phyloP scores from a whole-genome alignment of 306 rosid genomes.

The Mimosa pudica region DNA sequence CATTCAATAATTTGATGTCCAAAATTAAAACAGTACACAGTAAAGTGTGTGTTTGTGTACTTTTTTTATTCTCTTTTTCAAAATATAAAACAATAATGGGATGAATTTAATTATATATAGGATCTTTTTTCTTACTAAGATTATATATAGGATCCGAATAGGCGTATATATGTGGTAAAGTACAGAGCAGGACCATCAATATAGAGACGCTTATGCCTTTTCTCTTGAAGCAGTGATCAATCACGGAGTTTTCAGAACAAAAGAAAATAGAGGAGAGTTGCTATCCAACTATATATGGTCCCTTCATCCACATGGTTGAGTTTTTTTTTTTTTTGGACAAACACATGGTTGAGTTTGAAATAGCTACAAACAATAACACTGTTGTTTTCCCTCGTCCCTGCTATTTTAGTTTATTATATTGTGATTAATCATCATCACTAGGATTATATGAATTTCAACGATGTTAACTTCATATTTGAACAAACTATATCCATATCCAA shows the following conservation, averaged over 20 bases:
- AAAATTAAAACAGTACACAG: too few relatives aligned
- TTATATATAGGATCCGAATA: neutral
- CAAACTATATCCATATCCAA: too few relatives aligned
- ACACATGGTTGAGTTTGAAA: slow-evolving; percentile 9
- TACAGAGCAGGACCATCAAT: slow-evolving; percentile 38
- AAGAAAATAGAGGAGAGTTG: slow-evolving; percentile 17
- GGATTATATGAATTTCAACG: neutral
- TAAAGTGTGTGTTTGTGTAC: too few relatives aligned
- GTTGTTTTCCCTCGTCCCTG: neutral
- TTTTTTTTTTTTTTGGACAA: too few relatives aligned
- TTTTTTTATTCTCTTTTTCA: too few relatives aligned
- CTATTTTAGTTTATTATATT: neutral
- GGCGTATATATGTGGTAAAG: neutral
- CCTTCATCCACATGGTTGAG: slow-evolving; percentile 45
- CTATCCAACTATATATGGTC: slow-evolving; percentile 22
- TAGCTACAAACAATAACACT: neutral
- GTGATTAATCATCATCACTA: neutral
- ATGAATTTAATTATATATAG: too few relatives aligned
- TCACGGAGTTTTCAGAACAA: slow-evolving; percentile 11
- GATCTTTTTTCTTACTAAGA: too few relatives aligned
- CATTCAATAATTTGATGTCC: neutral
- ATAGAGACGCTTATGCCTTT: slow-evolving; percentile 38
- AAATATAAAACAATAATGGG: neutral
- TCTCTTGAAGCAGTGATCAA: slow-evolving; percentile 23
- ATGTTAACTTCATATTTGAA: neutral